Percentiles rank a stretch among this genome's conserved stretches.
phyloP scores from a whole-genome alignment of 2,329 filamentous ascomycete species.

The Botrytis fragariae region DNA sequence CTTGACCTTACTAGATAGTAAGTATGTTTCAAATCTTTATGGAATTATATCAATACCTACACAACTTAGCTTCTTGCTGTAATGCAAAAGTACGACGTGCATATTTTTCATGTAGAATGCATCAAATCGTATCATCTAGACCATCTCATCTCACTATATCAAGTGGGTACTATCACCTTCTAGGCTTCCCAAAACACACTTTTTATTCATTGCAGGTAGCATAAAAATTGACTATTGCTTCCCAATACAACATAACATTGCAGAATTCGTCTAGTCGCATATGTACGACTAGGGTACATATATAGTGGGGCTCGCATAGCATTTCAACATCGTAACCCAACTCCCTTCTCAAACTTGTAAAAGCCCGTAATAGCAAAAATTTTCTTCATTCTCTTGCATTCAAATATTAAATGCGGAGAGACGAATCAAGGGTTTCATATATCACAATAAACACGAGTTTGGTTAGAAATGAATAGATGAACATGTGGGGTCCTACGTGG shows the following conservation, averaged over 20 bases:
- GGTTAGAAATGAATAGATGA: slow-evolving; percentile 1
- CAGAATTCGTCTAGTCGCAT: not conserved
- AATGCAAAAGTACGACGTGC: not conserved
- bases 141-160: not conserved
- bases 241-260: not conserved
- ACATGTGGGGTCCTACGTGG: slow-evolving; percentile 10
- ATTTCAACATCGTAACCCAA: not conserved
- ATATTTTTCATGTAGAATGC: not conserved
- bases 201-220: not conserved
- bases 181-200: not conserved
- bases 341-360: not conserved
- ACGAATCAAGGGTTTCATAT: not conserved
- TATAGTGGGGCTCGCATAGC: not conserved
- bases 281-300: not conserved
- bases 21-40: not conserved
- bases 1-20: not conserved
- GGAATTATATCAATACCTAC: not conserved
- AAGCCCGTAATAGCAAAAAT: not conserved
- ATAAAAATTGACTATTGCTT: not conserved
- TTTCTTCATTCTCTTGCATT: not conserved
- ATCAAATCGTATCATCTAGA: not conserved
- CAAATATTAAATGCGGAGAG: not conserved
- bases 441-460: not conserved
- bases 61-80: not conserved
- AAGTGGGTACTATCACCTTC: not conserved